Evolutionary conservation across 768 basidiomycete species (phyloP).

Genomic region (Leccinum subtestaceum): DNA sequence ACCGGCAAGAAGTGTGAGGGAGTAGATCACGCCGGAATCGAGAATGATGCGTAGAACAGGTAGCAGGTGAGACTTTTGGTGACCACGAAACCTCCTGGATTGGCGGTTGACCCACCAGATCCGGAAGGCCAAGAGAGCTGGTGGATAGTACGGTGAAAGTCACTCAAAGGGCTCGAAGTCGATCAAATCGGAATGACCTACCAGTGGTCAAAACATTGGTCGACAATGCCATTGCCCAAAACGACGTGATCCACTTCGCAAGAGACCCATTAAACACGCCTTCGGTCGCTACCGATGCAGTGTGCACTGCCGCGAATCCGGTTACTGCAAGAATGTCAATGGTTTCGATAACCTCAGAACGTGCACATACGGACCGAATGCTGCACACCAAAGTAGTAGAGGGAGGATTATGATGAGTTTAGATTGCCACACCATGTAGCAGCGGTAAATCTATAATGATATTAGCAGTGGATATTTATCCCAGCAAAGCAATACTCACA

Average conservation of each 20-base stretch:
- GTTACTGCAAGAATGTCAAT: slow-evolving; percentile 13
- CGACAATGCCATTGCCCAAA: slow-evolving; percentile 30
- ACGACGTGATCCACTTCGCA: slow-evolving; percentile 35
- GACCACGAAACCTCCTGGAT: slow-evolving; percentile 11
- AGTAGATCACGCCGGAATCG: slow-evolving; percentile 40
- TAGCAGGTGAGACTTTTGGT: slow-evolving; percentile 8
- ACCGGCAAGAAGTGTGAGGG: slow-evolving; percentile 32
- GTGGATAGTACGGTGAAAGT: not conserved
- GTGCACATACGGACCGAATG: slow-evolving; percentile 17
- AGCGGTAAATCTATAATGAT: slow-evolving; percentile 22
- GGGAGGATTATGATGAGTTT: slow-evolving; percentile 29
- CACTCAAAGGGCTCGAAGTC: not conserved
- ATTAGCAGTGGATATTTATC: slow-evolving; percentile 1
- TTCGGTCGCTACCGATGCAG: not conserved
- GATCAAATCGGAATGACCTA: slow-evolving; percentile 9
- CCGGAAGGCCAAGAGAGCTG: slow-evolving; percentile 30
- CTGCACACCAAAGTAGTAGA: slow-evolving; percentile 26
- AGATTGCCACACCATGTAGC: slow-evolving; percentile 34
- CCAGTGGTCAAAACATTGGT: slow-evolving; percentile 36
- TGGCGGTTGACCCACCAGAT: slow-evolving; percentile 31
- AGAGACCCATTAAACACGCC: slow-evolving; percentile 23
- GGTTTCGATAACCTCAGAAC: not conserved
- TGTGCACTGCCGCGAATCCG: slow-evolving; percentile 9
- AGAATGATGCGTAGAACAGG: slow-evolving; percentile 30
- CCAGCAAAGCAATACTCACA: slow-evolving; percentile 13